A percentile compares a stretch with the other conserved stretches of the same genome.
phyloP scores from a whole-genome alignment of 352 stramenopile genomes.

The Pythium utonaiense region DNA sequence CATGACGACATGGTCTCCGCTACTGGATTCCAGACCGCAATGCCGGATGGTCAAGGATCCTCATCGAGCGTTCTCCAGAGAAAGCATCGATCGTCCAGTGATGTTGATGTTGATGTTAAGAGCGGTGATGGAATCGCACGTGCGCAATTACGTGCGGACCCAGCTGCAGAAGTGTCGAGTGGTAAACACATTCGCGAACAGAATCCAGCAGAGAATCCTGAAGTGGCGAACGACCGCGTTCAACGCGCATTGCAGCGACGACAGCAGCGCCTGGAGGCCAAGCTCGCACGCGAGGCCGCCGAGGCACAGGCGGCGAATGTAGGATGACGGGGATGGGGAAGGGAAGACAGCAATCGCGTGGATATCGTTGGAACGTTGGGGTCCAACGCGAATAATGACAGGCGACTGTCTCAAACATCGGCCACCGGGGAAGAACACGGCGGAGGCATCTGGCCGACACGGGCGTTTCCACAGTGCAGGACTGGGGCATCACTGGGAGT shows the following conservation, averaged over 20 bases:
- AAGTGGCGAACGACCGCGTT: conserved; percentile 23
- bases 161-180: background rate
- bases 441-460: background rate
- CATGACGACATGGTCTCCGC: too few species aligned
- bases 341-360: too few species aligned
- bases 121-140: too few species aligned
- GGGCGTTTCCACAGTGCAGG: background rate
- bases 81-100: background rate
- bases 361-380: too few species aligned
- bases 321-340: background rate
- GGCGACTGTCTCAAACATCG: background rate
- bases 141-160: too few species aligned
- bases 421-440: background rate
- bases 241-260: conserved; percentile 46
- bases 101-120: too few species aligned
- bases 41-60: background rate
- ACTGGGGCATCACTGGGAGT: too few species aligned
- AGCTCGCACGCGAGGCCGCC: conserved; percentile 26
- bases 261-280: conserved; percentile 40
- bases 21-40: background rate
- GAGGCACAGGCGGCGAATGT: background rate
- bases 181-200: background rate
- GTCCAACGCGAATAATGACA: too few species aligned
- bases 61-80: background rate
- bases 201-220: background rate